Evolutionary conservation across 2,329 filamentous ascomycete genomes (phyloP).

Genomic region (Aspergillus sp.): DNA sequence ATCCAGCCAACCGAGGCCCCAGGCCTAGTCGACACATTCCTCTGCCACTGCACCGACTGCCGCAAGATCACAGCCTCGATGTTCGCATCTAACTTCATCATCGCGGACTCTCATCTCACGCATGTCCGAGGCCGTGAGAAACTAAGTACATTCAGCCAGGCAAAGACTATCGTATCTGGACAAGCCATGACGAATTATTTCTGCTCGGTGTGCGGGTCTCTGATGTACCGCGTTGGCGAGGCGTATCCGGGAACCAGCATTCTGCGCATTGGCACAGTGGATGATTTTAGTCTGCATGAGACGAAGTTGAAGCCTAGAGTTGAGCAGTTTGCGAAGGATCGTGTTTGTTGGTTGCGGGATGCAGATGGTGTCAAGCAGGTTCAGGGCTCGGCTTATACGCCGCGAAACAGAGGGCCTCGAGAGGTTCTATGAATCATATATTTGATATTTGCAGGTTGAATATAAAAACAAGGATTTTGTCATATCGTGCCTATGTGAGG

Average conservation of each 20-base stretch:
- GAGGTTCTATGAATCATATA: too few species aligned
- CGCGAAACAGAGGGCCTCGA: too few species aligned
- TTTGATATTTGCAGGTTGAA: too few species aligned
- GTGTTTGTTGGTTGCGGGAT: constrained; percentile 51
- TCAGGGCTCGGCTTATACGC: constrained; percentile 3
- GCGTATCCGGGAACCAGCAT: background rate
- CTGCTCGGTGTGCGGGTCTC: constrained; percentile 1
- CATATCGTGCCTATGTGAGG: too few species aligned
- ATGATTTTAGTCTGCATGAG: constrained; percentile 60
- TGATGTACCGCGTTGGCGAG: constrained; percentile 3
- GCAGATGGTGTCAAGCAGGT: constrained; percentile 38
- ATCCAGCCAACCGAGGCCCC: background rate
- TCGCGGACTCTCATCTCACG: background rate
- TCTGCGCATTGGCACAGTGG: constrained; percentile 59
- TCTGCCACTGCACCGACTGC: constrained; percentile 64
- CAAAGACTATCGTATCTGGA: background rate
- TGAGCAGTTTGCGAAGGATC: constrained; percentile 55
- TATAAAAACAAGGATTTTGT: too few species aligned
- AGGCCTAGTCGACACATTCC: constrained; percentile 49
- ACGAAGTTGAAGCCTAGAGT: constrained; percentile 54
- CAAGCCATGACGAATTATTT: constrained; percentile 3
- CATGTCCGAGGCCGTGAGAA: background rate
- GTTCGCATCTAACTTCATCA: constrained; percentile 54
- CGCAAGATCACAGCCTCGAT: constrained; percentile 63
- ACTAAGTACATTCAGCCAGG: background rate